Percentiles rank a stretch among this genome's conserved stretches.
phyloP scores from a whole-genome alignment of 305 asterid genomes.

The Fraxinus dipetala region DNA sequence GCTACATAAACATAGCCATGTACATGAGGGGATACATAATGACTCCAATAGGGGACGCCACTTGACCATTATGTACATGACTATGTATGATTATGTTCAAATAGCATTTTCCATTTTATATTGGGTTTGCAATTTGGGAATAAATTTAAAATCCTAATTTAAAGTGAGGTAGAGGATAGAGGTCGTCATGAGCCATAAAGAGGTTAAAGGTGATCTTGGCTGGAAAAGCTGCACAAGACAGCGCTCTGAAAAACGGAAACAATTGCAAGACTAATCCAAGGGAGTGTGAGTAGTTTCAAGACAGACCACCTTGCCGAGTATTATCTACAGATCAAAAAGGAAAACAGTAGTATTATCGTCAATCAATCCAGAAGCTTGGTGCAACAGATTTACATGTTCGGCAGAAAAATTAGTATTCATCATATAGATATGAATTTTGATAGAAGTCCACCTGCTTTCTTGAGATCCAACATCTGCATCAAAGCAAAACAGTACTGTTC shows the following conservation, averaged over 20 bases:
- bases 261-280: neutral
- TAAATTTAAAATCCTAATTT: neutral
- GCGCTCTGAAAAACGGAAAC: neutral
- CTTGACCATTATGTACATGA: too few species aligned
- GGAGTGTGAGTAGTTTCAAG: neutral
- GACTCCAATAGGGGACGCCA: too few species aligned
- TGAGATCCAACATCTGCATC: neutral
- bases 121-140: neutral
- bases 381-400: neutral
- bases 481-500: neutral
- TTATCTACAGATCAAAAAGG: neutral
- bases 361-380: neutral
- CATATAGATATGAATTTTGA: neutral
- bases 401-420: neutral
- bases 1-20: too few species aligned
- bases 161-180: neutral
- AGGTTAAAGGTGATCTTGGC: neutral
- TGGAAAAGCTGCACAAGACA: neutral
- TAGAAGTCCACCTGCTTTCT: neutral
- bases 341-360: neutral
- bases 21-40: too few species aligned
- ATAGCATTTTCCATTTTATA: too few species aligned
- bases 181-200: neutral
- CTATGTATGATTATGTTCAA: too few species aligned
- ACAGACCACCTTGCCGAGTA: neutral